A percentile compares a stretch with the other conserved stretches of the same genome.
These are phyloP conservation scores for Trichoderma aggressivum DNA, from an alignment of 2,329 filamentous ascomycete genomes.

Conservation along the genomic window DNA sequence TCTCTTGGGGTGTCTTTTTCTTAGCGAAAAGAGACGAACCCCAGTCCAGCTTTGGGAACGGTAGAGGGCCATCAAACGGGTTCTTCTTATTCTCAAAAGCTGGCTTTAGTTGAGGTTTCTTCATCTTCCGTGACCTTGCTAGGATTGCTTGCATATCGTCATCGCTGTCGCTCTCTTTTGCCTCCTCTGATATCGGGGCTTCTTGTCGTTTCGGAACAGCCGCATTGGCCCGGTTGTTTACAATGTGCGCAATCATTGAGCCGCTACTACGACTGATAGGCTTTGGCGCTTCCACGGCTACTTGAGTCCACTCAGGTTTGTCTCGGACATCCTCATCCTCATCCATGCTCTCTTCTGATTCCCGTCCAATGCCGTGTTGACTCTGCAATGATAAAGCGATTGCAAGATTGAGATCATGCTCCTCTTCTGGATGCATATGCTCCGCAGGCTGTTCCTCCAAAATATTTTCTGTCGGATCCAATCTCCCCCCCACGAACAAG, in stretches of 20 bases:
- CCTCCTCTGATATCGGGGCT: neutral
- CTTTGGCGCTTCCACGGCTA: constrained; percentile 46
- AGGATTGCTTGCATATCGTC: constrained; percentile 77
- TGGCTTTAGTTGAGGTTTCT: constrained; percentile 42
- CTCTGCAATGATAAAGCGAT: constrained; percentile 80
- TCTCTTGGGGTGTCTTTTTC: constrained; percentile 30
- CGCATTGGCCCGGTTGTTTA: constrained; percentile 69
- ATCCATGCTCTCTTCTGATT: constrained; percentile 37
- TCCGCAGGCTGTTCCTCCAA: constrained; percentile 36
- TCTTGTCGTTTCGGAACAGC: constrained; percentile 45
- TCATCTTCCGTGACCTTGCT: constrained; percentile 63
- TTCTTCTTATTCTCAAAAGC: constrained; percentile 54
- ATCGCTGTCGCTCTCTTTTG: constrained; percentile 64
- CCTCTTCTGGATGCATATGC: constrained; percentile 36
- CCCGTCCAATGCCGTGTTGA: constrained; percentile 46
- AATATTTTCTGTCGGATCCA: constrained; percentile 20
- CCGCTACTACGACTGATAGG: constrained; percentile 49
- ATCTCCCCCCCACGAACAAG: constrained; percentile 42
- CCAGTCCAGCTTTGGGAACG: constrained; percentile 82
- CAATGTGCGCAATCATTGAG: constrained; percentile 66
- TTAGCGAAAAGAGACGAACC: constrained; percentile 58
- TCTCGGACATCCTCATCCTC: constrained; percentile 49
- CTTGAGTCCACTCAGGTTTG: constrained; percentile 54
- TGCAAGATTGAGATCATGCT: constrained; percentile 69
- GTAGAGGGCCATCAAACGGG: constrained; percentile 74